Evolutionary conservation across 2,329 filamentous ascomycete genomes (phyloP), one percentile per base, ranked within the genome.

Genomic region (Lithohypha guttulata): DNA sequence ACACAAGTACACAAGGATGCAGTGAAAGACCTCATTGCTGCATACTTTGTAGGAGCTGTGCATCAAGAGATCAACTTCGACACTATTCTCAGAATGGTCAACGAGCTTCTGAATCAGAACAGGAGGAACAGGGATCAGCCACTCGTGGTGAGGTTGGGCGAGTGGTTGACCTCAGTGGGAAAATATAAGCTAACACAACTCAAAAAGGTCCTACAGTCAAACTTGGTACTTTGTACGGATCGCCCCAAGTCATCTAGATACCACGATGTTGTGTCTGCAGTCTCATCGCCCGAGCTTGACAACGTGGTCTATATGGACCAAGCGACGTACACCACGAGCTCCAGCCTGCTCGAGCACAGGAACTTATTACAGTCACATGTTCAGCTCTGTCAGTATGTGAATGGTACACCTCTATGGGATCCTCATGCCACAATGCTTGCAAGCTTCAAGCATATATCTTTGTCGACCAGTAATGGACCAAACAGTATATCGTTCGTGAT

Each of bases 361-460:
- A 4, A 11, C 13, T 14, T 11, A 9, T 17, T 37, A 17, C 23
- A 37, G 21, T 37, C 34, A 28, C 34, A 37, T 13, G 28, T 37
- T 26, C 23, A 17, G 9, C 25, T 35, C 3, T 26, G 26, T 15
- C 18, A 21, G 33, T 35, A 37, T 14, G 23, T 29, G 9, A 15
- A 28, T n/a, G 25, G n/a, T 21, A 11, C 29, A 19, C 34, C 26
- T 20, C 15, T 20, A 4, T 37, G 34, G 34, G 19, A 29, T n/a
- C 6, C n/a, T 28, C n/a, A n/a, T n/a, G 4, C 17, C 21, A 23
- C 13, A 11, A 18, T 20, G 14, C 14, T 21, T 6, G 8, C 34
- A 3, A 10, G 8, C 6, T 7, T 29, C 13, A n/a, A n/a, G 9
- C 13, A 14, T n/a, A 21, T 9, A 13, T 11, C 11, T 15, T 19